Conservation (phyloP, 495 filamentous ascomycete species). For the Daldinia concentrica region DNA sequence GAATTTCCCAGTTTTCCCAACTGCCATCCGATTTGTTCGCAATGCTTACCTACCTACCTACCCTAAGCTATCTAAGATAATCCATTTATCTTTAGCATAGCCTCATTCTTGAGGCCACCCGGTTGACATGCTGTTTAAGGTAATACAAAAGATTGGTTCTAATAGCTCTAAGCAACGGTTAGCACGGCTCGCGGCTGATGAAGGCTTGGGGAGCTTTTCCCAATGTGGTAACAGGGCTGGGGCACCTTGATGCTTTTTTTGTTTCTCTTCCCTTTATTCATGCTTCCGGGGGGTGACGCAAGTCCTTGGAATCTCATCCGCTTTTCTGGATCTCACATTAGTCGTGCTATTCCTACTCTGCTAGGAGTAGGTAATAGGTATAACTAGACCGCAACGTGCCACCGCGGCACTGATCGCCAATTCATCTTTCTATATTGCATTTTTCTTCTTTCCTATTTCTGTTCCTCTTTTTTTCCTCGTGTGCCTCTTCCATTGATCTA, state of each 20-base stretch:
- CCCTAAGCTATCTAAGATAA: not conserved
- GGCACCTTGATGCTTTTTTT: constrained; percentile 19
- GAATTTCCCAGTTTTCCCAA: constrained; percentile 2
- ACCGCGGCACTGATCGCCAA: not conserved
- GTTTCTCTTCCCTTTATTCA: constrained; percentile 9
- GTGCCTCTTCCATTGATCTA: not conserved
- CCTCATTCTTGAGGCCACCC: constrained; percentile 13
- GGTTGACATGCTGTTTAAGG: not conserved
- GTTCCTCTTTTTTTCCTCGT: not conserved
- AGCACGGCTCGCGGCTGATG: constrained; percentile 21
- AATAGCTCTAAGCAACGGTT: constrained; percentile 3
- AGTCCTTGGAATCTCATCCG: constrained; percentile 7
- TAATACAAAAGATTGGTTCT: constrained; percentile 10
- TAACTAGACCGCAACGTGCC: constrained; percentile 28
- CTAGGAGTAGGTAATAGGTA: constrained; percentile 3
- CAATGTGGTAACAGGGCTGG: constrained; percentile 6
- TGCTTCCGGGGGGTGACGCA: constrained; percentile 23
- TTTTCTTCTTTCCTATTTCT: not conserved
- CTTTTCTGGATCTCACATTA: constrained; percentile 26
- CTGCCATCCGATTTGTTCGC: constrained; percentile 6
- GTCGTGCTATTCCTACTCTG: constrained; percentile 15
- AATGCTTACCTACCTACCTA: not conserved
- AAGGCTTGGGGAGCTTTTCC: constrained; percentile 26
- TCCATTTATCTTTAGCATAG: constrained; percentile 11
- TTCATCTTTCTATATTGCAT: not conserved